A percentile compares a stretch with the other conserved stretches of the same genome.
Conservation (phyloP, 768 basidiomycete genomes). For the Boletus eberwhitei region DNA sequence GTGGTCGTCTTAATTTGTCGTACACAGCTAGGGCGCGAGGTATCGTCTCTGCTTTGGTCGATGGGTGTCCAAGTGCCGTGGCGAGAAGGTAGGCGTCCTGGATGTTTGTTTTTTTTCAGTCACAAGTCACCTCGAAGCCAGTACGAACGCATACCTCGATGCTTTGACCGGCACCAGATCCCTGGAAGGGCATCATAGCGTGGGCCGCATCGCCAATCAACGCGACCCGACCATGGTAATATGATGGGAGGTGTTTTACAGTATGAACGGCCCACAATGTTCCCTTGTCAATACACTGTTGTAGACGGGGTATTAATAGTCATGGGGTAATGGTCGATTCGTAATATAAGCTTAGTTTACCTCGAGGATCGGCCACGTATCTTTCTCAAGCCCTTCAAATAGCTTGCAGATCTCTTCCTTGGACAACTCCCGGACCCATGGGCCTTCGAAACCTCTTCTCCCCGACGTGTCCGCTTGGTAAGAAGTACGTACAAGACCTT, state of each 20-base stretch:
- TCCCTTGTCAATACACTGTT: conserved; percentile 51
- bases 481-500: conserved; percentile 49
- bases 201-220: conserved; percentile 44
- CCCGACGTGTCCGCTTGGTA: conserved; percentile 23
- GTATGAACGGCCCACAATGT: conserved; percentile 65
- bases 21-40: conserved; percentile 43
- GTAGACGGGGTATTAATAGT: neutral
- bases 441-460: conserved; percentile 22
- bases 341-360: conserved; percentile 32
- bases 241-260: conserved; percentile 48
- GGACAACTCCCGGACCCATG: conserved; percentile 50
- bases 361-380: conserved; percentile 53
- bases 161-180: conserved; percentile 42
- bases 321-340: neutral
- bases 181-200: conserved; percentile 42
- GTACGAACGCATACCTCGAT: conserved; percentile 36
- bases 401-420: conserved; percentile 42
- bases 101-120: neutral
- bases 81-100: conserved; percentile 39
- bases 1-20: conserved; percentile 49
- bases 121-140: neutral
- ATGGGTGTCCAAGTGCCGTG: conserved; percentile 42
- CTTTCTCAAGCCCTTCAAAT: conserved; percentile 57
- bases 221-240: conserved; percentile 51
- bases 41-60: conserved; percentile 34